Percentiles rank a stretch among this genome's conserved stretches.
phyloP scores from a whole-genome alignment of 2,329 filamentous ascomycete species.

The Microdochium nivale region DNA sequence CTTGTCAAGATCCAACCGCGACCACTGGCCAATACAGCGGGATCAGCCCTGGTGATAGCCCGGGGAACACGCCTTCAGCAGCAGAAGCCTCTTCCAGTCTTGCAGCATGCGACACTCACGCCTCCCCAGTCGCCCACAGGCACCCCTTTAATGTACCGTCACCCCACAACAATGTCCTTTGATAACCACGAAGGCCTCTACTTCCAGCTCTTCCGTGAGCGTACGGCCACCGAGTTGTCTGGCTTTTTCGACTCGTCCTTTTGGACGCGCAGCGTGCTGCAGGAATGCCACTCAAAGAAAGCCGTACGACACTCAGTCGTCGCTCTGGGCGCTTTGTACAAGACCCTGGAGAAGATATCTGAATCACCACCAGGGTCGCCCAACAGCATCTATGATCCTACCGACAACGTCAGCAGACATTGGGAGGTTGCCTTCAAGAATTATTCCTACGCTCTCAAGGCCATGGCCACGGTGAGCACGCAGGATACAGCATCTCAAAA shows the following conservation, averaged over 20 bases:
- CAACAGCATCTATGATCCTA: slow-evolving; percentile 17
- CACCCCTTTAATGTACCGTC: slow-evolving; percentile 25
- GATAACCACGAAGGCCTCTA: slow-evolving; percentile 45
- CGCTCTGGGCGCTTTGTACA: slow-evolving; percentile 58
- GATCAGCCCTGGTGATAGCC: background rate
- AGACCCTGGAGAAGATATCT: slow-evolving; percentile 51
- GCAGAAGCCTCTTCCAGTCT: background rate
- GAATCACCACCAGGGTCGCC: slow-evolving; percentile 42
- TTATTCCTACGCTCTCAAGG: slow-evolving; percentile 47
- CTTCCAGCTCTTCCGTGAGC: slow-evolving; percentile 52
- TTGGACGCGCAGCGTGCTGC: slow-evolving; percentile 54
- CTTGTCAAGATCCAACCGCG: slow-evolving; percentile 22
- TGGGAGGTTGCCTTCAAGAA: slow-evolving; percentile 53
- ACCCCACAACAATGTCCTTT: slow-evolving; percentile 39
- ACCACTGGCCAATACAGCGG: slow-evolving; percentile 3
- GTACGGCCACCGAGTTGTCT: slow-evolving; percentile 54
- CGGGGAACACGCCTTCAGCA: background rate
- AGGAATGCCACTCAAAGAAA: slow-evolving; percentile 53
- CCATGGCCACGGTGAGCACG: slow-evolving; percentile 34
- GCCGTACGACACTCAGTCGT: slow-evolving; percentile 58
- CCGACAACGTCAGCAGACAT: slow-evolving; percentile 36
- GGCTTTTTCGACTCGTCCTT: slow-evolving; percentile 60
- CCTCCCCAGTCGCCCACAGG: slow-evolving; percentile 24
- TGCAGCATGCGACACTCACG: slow-evolving; percentile 10
- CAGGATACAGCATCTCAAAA: slow-evolving; percentile 37